Conservation (phyloP, 2,329 filamentous ascomycete species). For the Pseudocercospora fuligena region DNA sequence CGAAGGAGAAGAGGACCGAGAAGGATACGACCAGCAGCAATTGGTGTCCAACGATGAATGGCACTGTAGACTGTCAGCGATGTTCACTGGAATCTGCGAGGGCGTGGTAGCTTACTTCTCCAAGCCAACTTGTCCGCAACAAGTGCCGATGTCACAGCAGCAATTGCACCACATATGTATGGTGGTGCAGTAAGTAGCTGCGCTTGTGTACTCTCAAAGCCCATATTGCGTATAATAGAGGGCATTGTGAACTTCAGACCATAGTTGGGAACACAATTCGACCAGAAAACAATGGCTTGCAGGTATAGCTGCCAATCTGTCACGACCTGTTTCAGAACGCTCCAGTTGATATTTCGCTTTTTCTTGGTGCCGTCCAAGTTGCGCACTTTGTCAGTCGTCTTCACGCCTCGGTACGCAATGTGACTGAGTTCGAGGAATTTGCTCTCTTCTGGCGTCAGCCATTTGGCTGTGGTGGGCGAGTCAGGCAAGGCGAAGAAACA, state of each 20-base stretch:
- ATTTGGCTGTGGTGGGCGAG: conserved; percentile 52
- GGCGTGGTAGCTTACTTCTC: conserved; percentile 24
- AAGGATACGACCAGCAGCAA: conserved; percentile 37
- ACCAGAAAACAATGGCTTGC: conserved; percentile 33
- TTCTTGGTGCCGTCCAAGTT: conserved; percentile 47
- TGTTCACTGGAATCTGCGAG: neutral
- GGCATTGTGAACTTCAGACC: conserved; percentile 46
- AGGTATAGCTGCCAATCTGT: conserved; percentile 36
- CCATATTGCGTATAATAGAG: conserved; percentile 54
- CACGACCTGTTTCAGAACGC: conserved; percentile 27
- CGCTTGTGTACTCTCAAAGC: conserved; percentile 30
- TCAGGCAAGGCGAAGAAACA: conserved; percentile 60
- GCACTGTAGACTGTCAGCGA: conserved; percentile 19
- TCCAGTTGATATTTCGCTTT: conserved; percentile 42
- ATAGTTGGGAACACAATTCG: conserved; percentile 34
- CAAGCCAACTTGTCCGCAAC: conserved; percentile 40
- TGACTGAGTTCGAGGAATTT: conserved; percentile 68
- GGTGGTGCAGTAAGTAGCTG: conserved; percentile 38
- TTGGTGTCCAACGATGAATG: conserved; percentile 38
- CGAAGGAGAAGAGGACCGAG: conserved; percentile 36
- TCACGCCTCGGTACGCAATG: conserved; percentile 59
- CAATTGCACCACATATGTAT: conserved; percentile 39
- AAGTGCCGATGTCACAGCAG: conserved; percentile 36
- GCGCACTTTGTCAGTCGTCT: conserved; percentile 15
- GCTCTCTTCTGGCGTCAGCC: conserved; percentile 70